Conservation (phyloP, 2,329 filamentous ascomycete genomes). For the Magnaporthiopsis incrustans region DNA sequence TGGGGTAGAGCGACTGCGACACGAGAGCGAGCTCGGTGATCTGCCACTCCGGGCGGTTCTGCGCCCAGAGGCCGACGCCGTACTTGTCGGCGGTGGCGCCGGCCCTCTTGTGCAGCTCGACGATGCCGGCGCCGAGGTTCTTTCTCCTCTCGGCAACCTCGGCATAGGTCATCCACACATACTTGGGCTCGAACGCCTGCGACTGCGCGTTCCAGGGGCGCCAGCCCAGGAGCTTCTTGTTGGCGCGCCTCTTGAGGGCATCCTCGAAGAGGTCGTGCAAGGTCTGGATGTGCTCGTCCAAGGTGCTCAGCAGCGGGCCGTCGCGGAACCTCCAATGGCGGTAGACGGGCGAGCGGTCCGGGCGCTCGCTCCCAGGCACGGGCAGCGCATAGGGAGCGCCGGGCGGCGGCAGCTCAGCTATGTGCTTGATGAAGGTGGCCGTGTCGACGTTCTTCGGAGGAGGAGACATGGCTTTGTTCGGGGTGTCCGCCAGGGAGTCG, state of each 20-base stretch:
- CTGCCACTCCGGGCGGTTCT: constrained; percentile 86
- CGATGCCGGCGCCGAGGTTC: constrained; percentile 78
- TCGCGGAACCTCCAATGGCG: constrained; percentile 74
- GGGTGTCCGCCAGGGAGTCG: not conserved
- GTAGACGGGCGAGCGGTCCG: constrained; percentile 70
- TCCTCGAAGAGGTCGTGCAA: constrained; percentile 75
- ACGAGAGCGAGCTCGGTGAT: constrained; percentile 78
- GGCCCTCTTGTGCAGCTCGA: constrained; percentile 68
- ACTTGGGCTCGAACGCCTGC: constrained; percentile 66
- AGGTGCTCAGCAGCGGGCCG: constrained; percentile 59
- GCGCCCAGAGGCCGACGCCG: constrained; percentile 76
- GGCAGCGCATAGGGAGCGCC: constrained; percentile 73
- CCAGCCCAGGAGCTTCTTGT: constrained; percentile 67
- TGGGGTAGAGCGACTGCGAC: constrained; percentile 80
- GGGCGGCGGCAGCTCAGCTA: constrained; percentile 57
- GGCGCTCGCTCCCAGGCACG: constrained; percentile 64
- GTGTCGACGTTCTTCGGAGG: constrained; percentile 20
- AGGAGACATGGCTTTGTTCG: constrained; percentile 26
- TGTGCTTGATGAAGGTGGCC: constrained; percentile 39
- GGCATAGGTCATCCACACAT: constrained; percentile 75
- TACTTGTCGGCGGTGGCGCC: constrained; percentile 61
- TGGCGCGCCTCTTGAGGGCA: constrained; percentile 53
- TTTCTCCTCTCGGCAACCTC: constrained; percentile 72
- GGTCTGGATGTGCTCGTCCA: constrained; percentile 64
- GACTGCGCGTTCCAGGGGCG: constrained; percentile 70